Evolutionary conservation across 2,329 filamentous ascomycete species (phyloP).

Genomic region (Penicillium aurantiogriseum): DNA sequence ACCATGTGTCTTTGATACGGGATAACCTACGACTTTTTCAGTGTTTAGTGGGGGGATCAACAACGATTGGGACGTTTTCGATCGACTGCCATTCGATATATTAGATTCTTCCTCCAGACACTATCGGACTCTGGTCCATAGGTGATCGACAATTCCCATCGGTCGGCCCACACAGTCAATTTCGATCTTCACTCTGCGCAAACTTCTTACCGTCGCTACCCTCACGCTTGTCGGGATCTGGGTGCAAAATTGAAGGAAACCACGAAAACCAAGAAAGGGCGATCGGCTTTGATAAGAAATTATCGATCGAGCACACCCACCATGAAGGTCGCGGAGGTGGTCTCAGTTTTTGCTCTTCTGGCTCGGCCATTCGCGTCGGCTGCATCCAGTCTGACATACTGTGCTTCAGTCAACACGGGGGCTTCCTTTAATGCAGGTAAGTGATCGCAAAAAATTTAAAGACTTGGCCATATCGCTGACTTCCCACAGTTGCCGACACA

Average conservation of each 20-base stretch:
- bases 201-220: neutral
- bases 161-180: constrained; percentile 2
- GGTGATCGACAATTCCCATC: constrained; percentile 12
- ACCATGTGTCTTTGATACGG: constrained; percentile 8
- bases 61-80: neutral
- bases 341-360: constrained; percentile 28
- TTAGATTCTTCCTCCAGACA: neutral
- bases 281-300: neutral
- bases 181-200: neutral
- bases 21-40: neutral
- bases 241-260: neutral
- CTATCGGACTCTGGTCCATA: neutral
- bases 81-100: neutral
- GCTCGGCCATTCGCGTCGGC: constrained; percentile 24
- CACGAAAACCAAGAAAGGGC: neutral
- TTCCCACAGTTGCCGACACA: constrained; percentile 34
- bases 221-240: neutral
- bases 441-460: constrained; percentile 15
- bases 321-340: constrained; percentile 24
- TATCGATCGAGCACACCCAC: constrained; percentile 4
- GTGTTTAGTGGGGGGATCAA: constrained; percentile 16
- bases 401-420: constrained; percentile 48
- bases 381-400: constrained; percentile 38
- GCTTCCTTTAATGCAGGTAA: constrained; percentile 37
- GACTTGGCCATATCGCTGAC: constrained; percentile 7